phyloP scores from a whole-genome alignment of 768 basidiomycete genomes.

The Albatrellus ellisii region DNA sequence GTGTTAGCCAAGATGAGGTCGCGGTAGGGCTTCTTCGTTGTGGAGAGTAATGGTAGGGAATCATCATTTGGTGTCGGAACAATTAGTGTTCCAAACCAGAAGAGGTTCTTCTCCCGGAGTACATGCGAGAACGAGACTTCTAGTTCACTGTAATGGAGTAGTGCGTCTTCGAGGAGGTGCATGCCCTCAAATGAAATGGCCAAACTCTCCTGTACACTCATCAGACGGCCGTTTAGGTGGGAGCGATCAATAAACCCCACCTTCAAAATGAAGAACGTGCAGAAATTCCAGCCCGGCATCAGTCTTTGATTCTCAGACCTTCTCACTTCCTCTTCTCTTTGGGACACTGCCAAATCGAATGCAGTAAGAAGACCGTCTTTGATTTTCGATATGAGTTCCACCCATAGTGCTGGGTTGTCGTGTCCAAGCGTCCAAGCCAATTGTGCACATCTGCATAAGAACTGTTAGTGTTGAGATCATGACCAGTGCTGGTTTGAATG shows the following conservation, averaged over 20 bases:
- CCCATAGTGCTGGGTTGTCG: constrained; percentile 74
- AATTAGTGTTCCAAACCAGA: constrained; percentile 87
- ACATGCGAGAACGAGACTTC: constrained; percentile 72
- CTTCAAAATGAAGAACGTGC: constrained; percentile 93
- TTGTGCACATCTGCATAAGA: constrained; percentile 64
- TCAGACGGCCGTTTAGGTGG: neutral
- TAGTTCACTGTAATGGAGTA: constrained; percentile 83
- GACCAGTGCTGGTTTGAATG: too few relatives aligned
- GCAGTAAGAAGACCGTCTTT: constrained; percentile 83
- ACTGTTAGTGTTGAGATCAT: constrained; percentile 4
- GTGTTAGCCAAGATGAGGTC: constrained; percentile 82
- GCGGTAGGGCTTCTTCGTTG: constrained; percentile 72
- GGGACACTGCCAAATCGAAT: constrained; percentile 66
- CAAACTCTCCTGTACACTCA: constrained; percentile 66
- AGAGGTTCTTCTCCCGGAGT: constrained; percentile 67
- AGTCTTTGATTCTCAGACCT: constrained; percentile 80
- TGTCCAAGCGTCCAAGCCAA: constrained; percentile 61
- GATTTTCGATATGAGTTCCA: constrained; percentile 74
- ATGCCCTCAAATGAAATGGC: constrained; percentile 88
- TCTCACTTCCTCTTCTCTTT: constrained; percentile 82
- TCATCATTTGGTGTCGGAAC: constrained; percentile 62
- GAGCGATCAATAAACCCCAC: constrained; percentile 26
- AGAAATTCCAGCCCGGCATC: constrained; percentile 98
- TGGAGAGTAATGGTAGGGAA: constrained; percentile 65
- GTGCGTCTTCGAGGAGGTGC: constrained; percentile 79